Evolutionary conservation across 2,329 filamentous ascomycete genomes (phyloP).

Genomic region (Ophiostoma perfectum): DNA sequence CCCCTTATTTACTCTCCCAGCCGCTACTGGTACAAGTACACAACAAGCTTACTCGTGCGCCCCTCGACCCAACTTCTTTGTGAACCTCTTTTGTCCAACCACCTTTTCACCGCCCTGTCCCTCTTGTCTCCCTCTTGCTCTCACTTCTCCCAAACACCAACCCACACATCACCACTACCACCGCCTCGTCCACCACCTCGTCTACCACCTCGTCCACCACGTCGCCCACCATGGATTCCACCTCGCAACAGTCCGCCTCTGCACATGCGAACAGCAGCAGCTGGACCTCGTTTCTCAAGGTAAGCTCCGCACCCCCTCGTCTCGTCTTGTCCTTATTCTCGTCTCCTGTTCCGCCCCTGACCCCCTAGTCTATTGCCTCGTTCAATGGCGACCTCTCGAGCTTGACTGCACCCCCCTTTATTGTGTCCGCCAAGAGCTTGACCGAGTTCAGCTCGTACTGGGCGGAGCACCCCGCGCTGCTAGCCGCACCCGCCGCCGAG

Average conservation of each 20-base stretch:
- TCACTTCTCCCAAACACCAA: background rate
- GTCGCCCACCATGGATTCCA: constrained; percentile 20
- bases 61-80: constrained; percentile 5
- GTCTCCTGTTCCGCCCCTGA: constrained; percentile 16
- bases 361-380: constrained; percentile 60
- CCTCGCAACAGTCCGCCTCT: constrained; percentile 27
- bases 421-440: constrained; percentile 70
- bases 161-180: background rate
- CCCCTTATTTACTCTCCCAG: background rate
- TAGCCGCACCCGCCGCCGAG: constrained; percentile 77
- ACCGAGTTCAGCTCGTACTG: constrained; percentile 80
- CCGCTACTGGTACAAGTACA: background rate
- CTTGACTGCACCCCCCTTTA: constrained; percentile 75
- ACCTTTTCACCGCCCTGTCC: constrained; percentile 1
- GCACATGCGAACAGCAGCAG: constrained; percentile 40
- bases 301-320: constrained; percentile 27
- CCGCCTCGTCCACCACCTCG: background rate
- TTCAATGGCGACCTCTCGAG: constrained; percentile 79
- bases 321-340: background rate
- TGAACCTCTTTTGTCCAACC: background rate
- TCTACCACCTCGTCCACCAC: background rate
- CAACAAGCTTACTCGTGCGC: background rate
- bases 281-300: constrained; percentile 51
- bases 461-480: constrained; percentile 70
- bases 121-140: background rate